A percentile compares a stretch with the other conserved stretches of the same genome.
Conservation (phyloP, 352 stramenopile genomes). For the Phytophthora boehmeriae region DNA sequence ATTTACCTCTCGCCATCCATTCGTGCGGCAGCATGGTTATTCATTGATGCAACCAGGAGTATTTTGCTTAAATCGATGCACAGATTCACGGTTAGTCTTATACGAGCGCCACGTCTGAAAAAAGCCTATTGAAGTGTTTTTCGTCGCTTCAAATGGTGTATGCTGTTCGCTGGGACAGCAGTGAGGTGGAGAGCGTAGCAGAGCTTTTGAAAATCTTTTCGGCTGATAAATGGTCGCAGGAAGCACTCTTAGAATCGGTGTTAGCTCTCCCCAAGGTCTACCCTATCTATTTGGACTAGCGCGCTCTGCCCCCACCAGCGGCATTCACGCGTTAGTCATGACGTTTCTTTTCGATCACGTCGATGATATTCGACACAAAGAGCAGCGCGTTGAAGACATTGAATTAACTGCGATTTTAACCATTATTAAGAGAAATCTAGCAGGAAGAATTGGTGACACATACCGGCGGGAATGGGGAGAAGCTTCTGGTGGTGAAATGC, state of each 20-base stretch:
- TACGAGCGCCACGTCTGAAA: slow-evolving; percentile 20
- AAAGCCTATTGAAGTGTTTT: slow-evolving; percentile 19
- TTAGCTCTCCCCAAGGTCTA: slow-evolving; percentile 30
- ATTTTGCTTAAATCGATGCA: slow-evolving; percentile 10
- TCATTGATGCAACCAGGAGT: slow-evolving; percentile 13
- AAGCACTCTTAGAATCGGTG: slow-evolving; percentile 18
- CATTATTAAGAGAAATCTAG: slow-evolving; percentile 21
- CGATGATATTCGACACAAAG: slow-evolving; percentile 31
- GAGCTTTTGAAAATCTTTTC: slow-evolving; percentile 22
- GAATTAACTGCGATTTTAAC: slow-evolving; percentile 30
- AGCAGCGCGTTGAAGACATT: slow-evolving; percentile 27
- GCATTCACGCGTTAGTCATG: slow-evolving; percentile 16
- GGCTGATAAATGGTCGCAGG: slow-evolving; percentile 25
- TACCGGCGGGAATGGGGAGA: slow-evolving; percentile 1
- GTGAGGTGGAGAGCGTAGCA: slow-evolving; percentile 16
- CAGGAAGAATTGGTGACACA: slow-evolving; percentile 13
- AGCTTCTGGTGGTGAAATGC: slow-evolving; percentile 16
- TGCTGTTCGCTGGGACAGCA: slow-evolving; percentile 9
- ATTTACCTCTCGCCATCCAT: slow-evolving; percentile 14
- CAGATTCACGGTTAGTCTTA: slow-evolving; percentile 10
- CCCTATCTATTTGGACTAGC: slow-evolving; percentile 25
- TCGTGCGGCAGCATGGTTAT: slow-evolving; percentile 17
- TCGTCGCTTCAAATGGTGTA: slow-evolving; percentile 16
- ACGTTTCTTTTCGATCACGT: slow-evolving; percentile 32
- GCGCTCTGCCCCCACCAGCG: slow-evolving; percentile 5